Conservation (phyloP, 805 yeast species). For the Starmerella bacillaris region DNA sequence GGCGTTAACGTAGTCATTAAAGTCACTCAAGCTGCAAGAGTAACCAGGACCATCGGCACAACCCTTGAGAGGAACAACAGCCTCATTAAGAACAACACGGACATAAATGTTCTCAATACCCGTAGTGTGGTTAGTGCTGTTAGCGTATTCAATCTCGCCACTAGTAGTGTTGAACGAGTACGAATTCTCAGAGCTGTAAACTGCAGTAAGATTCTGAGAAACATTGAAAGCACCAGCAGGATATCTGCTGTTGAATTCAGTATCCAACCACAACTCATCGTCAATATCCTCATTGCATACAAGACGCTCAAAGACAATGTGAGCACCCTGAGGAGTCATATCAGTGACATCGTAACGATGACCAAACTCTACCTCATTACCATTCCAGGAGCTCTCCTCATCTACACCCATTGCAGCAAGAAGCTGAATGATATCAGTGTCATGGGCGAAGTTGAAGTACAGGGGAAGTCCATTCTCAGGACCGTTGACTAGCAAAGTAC, state of each 20-base stretch:
- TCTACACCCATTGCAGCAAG: conserved; percentile 34
- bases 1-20: conserved; percentile 11
- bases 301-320: conserved; percentile 21
- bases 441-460: conserved; percentile 37
- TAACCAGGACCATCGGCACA: conserved; percentile 38
- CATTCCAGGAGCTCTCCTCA: conserved; percentile 24
- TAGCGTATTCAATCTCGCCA: conserved; percentile 2
- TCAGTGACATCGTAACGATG: conserved; percentile 33
- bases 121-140: conserved; percentile 1
- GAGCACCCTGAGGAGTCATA: conserved; percentile 20
- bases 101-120: conserved; percentile 24
- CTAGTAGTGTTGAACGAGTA: conserved; percentile 7
- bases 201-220: conserved; percentile 10
- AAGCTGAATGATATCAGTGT: conserved; percentile 36
- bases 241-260: conserved; percentile 6
- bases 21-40: conserved; percentile 25
- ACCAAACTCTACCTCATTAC: conserved; percentile 29
- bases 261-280: conserved; percentile 1
- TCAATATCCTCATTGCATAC: conserved; percentile 26
- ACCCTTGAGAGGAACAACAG: conserved; percentile 32
- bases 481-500: conserved; percentile 29
- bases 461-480: conserved; percentile 24
- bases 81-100: conserved; percentile 35
- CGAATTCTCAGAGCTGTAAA: conserved; percentile 8
- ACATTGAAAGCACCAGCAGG: conserved; percentile 15